Conservation (phyloP, 768 basidiomycete species). For the Russula griseocarnosa region DNA sequence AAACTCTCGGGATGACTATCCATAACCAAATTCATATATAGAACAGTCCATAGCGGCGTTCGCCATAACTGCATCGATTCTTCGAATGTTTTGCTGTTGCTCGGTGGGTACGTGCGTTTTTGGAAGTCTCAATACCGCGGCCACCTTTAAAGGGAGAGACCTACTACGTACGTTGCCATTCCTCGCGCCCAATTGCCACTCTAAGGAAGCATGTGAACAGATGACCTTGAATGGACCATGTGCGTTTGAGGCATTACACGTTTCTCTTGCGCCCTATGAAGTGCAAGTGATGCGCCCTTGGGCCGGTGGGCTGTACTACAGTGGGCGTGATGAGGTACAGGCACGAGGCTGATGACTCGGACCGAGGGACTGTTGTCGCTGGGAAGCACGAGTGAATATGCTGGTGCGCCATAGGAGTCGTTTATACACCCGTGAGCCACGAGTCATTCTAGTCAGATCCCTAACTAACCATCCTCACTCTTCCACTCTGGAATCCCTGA, state of each 20-base stretch:
- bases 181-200: neutral
- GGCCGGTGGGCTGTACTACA: neutral
- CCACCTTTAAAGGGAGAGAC: too few relatives aligned
- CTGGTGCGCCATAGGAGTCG: neutral
- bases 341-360: neutral
- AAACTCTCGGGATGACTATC: neutral
- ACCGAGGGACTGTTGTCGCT: neutral
- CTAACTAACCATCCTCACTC: neutral
- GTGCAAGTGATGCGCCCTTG: neutral
- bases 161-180: too few relatives aligned
- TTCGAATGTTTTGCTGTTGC: neutral
- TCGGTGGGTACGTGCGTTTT: neutral
- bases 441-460: neutral
- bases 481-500: neutral
- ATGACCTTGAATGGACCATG: neutral
- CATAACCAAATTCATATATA: neutral
- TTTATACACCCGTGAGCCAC: neutral
- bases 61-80: neutral
- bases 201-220: neutral
- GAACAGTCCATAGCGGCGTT: neutral
- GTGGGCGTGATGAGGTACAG: neutral
- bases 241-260: neutral
- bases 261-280: neutral
- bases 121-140: neutral
- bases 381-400: neutral